Evolutionary conservation across 177 flowering plant genomes (phyloP).

Genomic region (Vitis hybrid): DNA sequence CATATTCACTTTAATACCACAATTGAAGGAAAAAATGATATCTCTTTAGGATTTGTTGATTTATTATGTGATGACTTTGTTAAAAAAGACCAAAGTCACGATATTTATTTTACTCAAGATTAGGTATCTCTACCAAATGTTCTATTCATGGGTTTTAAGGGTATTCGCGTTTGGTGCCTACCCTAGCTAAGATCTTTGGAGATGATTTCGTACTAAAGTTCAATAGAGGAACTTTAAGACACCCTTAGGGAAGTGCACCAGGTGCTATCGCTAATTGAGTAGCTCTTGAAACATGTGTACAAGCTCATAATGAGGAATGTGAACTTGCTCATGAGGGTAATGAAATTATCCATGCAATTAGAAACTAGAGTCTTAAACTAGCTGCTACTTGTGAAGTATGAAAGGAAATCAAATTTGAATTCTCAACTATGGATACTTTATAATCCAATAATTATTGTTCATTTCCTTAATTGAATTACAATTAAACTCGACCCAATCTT

Average conservation of each 20-base stretch:
- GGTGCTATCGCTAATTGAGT: slow-evolving; percentile 13
- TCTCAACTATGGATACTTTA: no score
- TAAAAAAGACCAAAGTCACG: neutral
- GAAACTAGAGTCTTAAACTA: no score
- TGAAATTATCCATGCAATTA: no score
- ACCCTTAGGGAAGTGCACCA: slow-evolving; percentile 9
- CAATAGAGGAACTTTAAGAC: neutral
- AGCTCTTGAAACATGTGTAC: slow-evolving; percentile 27
- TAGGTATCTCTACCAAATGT: neutral
- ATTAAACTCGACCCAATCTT: no score
- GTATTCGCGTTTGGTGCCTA: neutral
- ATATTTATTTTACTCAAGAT: neutral
- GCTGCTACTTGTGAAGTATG: no score
- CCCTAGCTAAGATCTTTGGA: neutral
- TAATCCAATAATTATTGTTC: no score
- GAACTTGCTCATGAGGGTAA: slow-evolving; percentile 16
- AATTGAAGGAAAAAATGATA: slow-evolving; percentile 1
- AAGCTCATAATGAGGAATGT: slow-evolving; percentile 21
- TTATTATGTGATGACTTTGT: neutral
- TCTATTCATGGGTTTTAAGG: neutral
- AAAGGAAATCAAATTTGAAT: no score
- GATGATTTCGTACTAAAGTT: neutral
- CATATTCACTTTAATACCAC: neutral
- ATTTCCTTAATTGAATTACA: no score
- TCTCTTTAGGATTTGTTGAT: slow-evolving; percentile 1